Conservation (phyloP, 208 protist species). For the Angomonas ambiguus region DNA sequence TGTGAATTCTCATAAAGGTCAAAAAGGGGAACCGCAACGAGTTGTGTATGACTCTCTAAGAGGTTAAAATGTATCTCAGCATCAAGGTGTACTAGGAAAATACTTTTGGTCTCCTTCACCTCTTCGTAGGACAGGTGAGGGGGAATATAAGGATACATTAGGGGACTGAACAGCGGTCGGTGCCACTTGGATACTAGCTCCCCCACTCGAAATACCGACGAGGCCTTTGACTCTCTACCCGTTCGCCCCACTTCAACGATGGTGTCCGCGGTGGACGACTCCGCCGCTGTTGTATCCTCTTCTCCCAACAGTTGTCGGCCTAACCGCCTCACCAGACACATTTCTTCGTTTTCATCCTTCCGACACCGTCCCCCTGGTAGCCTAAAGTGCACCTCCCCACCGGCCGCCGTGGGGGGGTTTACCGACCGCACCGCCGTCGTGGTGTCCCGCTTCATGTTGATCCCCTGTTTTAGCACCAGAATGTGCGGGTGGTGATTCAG, state of each 20-base stretch:
- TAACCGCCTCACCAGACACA: slow-evolving; percentile 73
- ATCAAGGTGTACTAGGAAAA: slow-evolving; percentile 84
- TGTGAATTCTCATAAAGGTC: slow-evolving; percentile 88
- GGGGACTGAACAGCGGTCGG: slow-evolving; percentile 75
- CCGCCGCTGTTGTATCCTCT: not conserved
- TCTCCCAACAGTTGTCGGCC: slow-evolving; percentile 67
- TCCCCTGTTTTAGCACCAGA: slow-evolving; percentile 69
- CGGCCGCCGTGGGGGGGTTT: slow-evolving; percentile 10
- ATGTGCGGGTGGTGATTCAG: slow-evolving; percentile 92
- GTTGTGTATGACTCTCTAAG: slow-evolving; percentile 51
- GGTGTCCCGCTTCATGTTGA: not conserved
- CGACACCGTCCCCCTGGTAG: slow-evolving; percentile 78
- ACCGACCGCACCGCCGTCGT: not conserved
- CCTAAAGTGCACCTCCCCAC: slow-evolving; percentile 36
- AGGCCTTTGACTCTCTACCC: slow-evolving; percentile 1
- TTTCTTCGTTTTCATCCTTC: slow-evolving; percentile 61
- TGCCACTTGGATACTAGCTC: slow-evolving; percentile 80
- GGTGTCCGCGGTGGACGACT: not conserved
- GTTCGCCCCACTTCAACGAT: slow-evolving; percentile 8
- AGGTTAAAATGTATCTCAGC: slow-evolving; percentile 68
- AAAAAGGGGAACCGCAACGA: slow-evolving; percentile 88
- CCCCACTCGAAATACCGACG: slow-evolving; percentile 36
- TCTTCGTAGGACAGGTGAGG: slow-evolving; percentile 71
- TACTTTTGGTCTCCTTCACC: slow-evolving; percentile 76
- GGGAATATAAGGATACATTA: slow-evolving; percentile 93